Evolutionary conservation across 2,329 filamentous ascomycete genomes (phyloP).

Genomic region (Colletotrichum lindemuthianum): DNA sequence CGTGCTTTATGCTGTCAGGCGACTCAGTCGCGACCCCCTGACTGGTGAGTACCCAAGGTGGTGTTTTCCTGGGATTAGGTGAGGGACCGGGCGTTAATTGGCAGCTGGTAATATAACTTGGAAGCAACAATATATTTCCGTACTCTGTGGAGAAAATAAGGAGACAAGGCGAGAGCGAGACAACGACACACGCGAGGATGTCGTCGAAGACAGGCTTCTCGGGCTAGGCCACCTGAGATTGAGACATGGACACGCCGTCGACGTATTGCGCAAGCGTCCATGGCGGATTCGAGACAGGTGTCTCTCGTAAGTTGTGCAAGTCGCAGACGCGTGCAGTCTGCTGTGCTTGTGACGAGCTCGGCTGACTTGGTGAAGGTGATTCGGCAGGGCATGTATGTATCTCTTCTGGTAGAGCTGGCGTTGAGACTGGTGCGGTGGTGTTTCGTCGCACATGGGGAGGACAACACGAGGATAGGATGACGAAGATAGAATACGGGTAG

Average conservation of each 20-base stretch:
- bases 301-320: too few relatives aligned
- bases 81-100: conserved; percentile 13
- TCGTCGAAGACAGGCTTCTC: too few relatives aligned
- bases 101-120: conserved; percentile 9
- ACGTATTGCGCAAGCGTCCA: too few relatives aligned
- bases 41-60: background rate
- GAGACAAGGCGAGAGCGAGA: conserved; percentile 4
- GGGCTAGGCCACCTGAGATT: background rate
- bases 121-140: conserved; percentile 2
- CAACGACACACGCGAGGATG: conserved; percentile 7
- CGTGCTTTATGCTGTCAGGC: conserved; percentile 16
- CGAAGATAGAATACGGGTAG: conserved; percentile 6
- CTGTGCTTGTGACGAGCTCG: too few relatives aligned
- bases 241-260: background rate
- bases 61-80: conserved; percentile 11
- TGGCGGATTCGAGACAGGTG: too few relatives aligned
- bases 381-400: too few relatives aligned
- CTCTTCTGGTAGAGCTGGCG: too few relatives aligned
- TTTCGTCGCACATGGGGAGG: background rate
- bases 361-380: too few relatives aligned
- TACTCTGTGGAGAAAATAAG: conserved; percentile 5
- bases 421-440: conserved; percentile 3
- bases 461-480: background rate
- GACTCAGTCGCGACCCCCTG: conserved; percentile 13
- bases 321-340: too few relatives aligned